phyloP scores from a whole-genome alignment of 768 basidiomycete species.

The Ramaria sp. region DNA sequence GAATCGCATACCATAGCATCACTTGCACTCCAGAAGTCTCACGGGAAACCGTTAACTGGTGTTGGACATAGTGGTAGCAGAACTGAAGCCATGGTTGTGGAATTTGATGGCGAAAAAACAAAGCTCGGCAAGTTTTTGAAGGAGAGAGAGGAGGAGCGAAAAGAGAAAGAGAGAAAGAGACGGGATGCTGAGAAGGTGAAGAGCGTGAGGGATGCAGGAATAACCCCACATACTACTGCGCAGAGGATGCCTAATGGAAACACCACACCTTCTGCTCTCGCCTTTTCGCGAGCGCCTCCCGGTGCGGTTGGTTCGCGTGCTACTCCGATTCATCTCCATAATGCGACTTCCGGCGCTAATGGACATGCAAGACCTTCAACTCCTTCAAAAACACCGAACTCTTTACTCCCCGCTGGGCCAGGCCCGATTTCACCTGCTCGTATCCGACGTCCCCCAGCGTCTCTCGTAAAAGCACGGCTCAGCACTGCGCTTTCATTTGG shows the following conservation, averaged over 20 bases:
- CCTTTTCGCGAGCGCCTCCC: not conserved
- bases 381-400: not conserved
- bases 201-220: not conserved
- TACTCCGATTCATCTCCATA: too few relatives aligned
- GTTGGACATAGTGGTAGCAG: constrained; percentile 28
- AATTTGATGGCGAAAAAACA: constrained; percentile 68
- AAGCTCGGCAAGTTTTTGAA: constrained; percentile 53
- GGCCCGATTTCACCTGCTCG: not conserved
- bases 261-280: not conserved
- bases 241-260: not conserved
- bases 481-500: not conserved
- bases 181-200: constrained; percentile 10
- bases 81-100: constrained; percentile 56
- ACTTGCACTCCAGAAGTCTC: constrained; percentile 50
- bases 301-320: too few relatives aligned
- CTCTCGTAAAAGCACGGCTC: constrained; percentile 4
- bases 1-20: constrained; percentile 55
- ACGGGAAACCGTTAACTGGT: constrained; percentile 50
- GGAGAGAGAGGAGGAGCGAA: constrained; percentile 45
- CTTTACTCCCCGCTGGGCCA: not conserved
- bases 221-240: not conserved
- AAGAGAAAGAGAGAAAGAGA: constrained; percentile 37
- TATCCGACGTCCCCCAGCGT: not conserved
- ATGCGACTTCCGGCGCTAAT: not conserved
- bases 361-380: not conserved